phyloP scores from a whole-genome alignment of 441 rosid species.

The Populus tomentosa region DNA sequence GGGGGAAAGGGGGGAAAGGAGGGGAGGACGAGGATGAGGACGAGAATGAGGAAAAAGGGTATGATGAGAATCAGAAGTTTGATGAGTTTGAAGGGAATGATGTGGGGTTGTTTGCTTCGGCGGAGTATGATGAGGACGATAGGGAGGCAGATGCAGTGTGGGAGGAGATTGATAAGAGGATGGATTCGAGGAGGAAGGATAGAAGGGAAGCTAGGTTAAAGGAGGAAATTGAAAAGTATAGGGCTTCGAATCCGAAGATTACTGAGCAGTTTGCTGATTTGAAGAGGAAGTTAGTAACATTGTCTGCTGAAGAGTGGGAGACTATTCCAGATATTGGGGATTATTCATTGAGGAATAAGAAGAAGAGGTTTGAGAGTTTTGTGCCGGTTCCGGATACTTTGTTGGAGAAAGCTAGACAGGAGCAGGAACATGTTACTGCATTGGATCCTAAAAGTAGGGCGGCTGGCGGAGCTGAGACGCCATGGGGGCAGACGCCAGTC shows the following conservation, averaged over 20 bases:
- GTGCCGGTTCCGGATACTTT: conserved; percentile 86
- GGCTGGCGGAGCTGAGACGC: conserved; percentile 85
- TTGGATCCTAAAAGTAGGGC: conserved; percentile 85
- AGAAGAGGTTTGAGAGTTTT: conserved; percentile 87
- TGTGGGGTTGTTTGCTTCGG: conserved; percentile 84
- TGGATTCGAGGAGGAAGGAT: conserved; percentile 91
- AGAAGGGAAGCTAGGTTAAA: conserved; percentile 82
- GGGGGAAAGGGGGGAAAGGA: conserved; percentile 58
- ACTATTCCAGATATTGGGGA: conserved; percentile 93
- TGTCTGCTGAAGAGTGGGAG: conserved; percentile 81
- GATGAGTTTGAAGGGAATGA: conserved; percentile 97
- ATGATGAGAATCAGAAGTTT: conserved; percentile 93
- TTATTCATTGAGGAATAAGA: conserved; percentile 79
- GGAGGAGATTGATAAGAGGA: conserved; percentile 81
- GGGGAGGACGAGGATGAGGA: conserved; percentile 84
- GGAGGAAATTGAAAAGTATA: conserved; percentile 83
- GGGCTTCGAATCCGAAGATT: conserved; percentile 87
- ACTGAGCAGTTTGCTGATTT: conserved; percentile 93
- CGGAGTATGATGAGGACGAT: conserved; percentile 93
- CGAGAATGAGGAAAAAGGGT: conserved; percentile 81
- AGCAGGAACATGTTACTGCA: conserved; percentile 84
- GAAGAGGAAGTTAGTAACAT: conserved; percentile 71
- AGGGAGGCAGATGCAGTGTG: conserved; percentile 93
- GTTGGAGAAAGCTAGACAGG: conserved; percentile 92
- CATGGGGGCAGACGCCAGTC: conserved; percentile 81